phyloP scores from a whole-genome alignment of 1,284 basidiomycete species.

The Cryptococcus sp. region DNA sequence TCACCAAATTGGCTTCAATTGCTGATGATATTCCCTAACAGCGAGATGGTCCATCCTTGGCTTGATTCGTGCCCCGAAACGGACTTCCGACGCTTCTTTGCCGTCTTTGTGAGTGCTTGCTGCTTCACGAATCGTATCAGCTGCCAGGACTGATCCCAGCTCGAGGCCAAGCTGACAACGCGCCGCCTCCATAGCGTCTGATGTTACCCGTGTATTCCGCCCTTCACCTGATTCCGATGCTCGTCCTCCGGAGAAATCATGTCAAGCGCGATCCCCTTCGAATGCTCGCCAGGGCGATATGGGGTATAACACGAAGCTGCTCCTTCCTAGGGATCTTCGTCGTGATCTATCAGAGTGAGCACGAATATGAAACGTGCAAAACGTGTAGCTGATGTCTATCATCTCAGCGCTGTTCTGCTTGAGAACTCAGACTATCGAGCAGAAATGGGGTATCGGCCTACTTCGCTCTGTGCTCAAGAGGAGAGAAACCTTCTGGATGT shows the following conservation, averaged over 20 bases:
- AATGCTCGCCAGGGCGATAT: conserved; percentile 65
- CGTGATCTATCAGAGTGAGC: conserved; percentile 76
- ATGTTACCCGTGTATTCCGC: conserved; percentile 80
- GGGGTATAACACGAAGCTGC: conserved; percentile 80
- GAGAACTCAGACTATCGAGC: conserved; percentile 55
- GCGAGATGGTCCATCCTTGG: conserved; percentile 76
- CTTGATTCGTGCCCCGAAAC: conserved; percentile 68
- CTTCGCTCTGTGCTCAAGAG: conserved; percentile 64
- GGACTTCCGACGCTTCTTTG: conserved; percentile 72
- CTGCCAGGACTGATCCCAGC: too few relatives aligned
- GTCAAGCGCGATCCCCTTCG: conserved; percentile 60
- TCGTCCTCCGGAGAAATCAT: conserved; percentile 66
- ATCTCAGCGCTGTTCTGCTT: conserved; percentile 63
- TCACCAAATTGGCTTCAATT: neutral
- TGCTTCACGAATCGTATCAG: neutral
- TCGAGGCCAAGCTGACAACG: too few relatives aligned
- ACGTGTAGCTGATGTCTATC: neutral
- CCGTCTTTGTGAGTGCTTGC: conserved; percentile 61
- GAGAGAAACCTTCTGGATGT: conserved; percentile 71
- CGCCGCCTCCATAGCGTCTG: conserved; percentile 56
- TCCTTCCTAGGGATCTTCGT: conserved; percentile 88
- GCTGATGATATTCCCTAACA: conserved; percentile 14
- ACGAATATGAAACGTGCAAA: neutral
- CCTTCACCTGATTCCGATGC: conserved; percentile 81
- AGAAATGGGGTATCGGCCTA: conserved; percentile 58